A percentile compares a stretch with the other conserved stretches of the same genome.
These are phyloP conservation scores for Xylariaceae sp. DNA, from an alignment of 2,329 filamentous ascomycete species.

Conservation along the genomic window DNA sequence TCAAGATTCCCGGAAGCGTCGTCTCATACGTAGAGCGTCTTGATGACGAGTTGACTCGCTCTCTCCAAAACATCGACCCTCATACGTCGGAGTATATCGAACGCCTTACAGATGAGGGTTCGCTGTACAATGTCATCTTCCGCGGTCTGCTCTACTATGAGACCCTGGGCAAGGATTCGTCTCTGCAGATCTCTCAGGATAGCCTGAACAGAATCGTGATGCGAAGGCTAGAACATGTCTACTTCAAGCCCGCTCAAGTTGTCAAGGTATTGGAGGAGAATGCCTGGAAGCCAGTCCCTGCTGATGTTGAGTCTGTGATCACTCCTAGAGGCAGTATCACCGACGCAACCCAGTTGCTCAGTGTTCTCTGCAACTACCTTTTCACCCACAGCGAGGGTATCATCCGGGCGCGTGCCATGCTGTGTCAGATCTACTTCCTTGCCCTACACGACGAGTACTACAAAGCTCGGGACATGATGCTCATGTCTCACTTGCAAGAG, in stretches of 20 bases:
- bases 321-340: constrained; percentile 68
- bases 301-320: constrained; percentile 70
- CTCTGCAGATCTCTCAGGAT: constrained; percentile 76
- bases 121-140: constrained; percentile 89
- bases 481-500: constrained; percentile 99
- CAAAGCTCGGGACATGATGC: constrained; percentile 96
- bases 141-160: constrained; percentile 88
- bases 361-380: constrained; percentile 88
- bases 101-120: constrained; percentile 83
- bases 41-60: constrained; percentile 94
- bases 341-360: constrained; percentile 74
- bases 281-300: constrained; percentile 79
- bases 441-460: constrained; percentile 98
- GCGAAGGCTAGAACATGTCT: constrained; percentile 92
- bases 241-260: constrained; percentile 97
- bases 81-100: constrained; percentile 99
- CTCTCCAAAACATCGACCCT: constrained; percentile 95
- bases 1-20: constrained; percentile 90
- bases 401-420: constrained; percentile 91
- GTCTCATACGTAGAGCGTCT: constrained; percentile 93
- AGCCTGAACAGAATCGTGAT: constrained; percentile 90
- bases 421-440: constrained; percentile 98
- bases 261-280: constrained; percentile 92
- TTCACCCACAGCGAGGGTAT: constrained; percentile 95
- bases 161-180: constrained; percentile 65